Evolutionary conservation across 2,329 filamentous ascomycete species (phyloP), one percentile per base, ranked within the genome.

Genomic region (Botryotinia globosa): DNA sequence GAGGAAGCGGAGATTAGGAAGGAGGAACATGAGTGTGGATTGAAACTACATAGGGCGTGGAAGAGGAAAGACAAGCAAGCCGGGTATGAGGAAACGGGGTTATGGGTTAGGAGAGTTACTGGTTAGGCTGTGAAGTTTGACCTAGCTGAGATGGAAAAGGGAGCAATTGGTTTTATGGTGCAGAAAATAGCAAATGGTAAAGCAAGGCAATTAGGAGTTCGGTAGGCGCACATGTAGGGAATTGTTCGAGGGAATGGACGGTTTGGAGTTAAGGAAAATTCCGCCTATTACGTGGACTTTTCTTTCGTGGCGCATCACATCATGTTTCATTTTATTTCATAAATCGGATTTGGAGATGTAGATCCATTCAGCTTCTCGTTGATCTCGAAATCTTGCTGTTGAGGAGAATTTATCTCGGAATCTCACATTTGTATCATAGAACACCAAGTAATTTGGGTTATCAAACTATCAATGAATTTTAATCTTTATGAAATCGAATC

Each of bases 71-170:
- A 94, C 77, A 87, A 90, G 75, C 87, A 91, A 69, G 86, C 86
- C 3, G 85, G 86, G 48, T 91, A 85, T 77, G 90, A 92, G 78
- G 88, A 88, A 18, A 91, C 90, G 0, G 88, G 88, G 44, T 82
- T 97, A 16, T 97, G 93, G 93, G 91, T 97, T 67, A 87, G 91
- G 78, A 86, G 93, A 75, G 90, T 94, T 74, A 94, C 92, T 32
- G 88, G 85, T 74, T 91, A 67, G 48, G 18, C 14, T 22, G 14
- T 32, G 25, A 10, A 18, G 7, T 39, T 42, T 29, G 18, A 12
- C 12, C 6, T 14, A 34, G 44, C 44, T 6, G 29, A 54, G 14
- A 18, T 54, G 29, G 34, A 34, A 67, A 42, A 42, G 25, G 3
- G 14, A 16, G 56, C 22, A 3, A 42, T 32, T 2, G 5, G 20